A percentile compares a stretch with the other conserved stretches of the same genome.
Conservation (phyloP, 108 stramenopile genomes). For the Seminavis robusta region DNA sequence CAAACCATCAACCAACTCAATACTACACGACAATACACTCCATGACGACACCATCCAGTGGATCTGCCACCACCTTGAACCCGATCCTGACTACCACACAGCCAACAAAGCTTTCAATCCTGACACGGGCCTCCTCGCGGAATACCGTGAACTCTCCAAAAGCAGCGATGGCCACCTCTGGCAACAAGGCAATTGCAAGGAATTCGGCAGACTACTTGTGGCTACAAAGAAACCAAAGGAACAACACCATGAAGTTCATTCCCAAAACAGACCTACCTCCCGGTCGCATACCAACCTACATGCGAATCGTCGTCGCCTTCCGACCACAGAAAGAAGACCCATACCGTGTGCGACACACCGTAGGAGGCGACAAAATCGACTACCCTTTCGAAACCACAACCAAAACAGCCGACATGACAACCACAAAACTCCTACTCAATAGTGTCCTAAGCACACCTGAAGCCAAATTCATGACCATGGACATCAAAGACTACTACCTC, state of each 20-base stretch:
- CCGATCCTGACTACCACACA: slow-evolving; percentile 10
- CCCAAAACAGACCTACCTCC: neutral
- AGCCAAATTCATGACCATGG: slow-evolving; percentile 31
- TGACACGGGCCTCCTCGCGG: slow-evolving; percentile 9
- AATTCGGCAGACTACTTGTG: slow-evolving; percentile 36
- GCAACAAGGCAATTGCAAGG: slow-evolving; percentile 11
- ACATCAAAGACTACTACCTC: slow-evolving; percentile 43
- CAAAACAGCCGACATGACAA: slow-evolving; percentile 30
- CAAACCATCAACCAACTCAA: too few species aligned
- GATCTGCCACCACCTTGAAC: too few species aligned
- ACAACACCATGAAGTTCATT: slow-evolving; percentile 41
- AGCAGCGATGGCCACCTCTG: slow-evolving; percentile 6
- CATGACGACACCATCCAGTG: too few species aligned
- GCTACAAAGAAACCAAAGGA: slow-evolving; percentile 13
- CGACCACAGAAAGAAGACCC: slow-evolving; percentile 24
- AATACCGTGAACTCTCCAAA: slow-evolving; percentile 22
- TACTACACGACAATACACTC: too few species aligned
- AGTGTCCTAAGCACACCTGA: slow-evolving; percentile 24
- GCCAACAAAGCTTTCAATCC: slow-evolving; percentile 22
- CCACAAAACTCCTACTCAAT: slow-evolving; percentile 40
- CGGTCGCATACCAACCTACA: slow-evolving; percentile 11
- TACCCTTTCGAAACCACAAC: slow-evolving; percentile 24
- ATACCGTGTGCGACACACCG: slow-evolving; percentile 10
- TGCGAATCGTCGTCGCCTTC: slow-evolving; percentile 8
- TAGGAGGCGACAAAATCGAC: slow-evolving; percentile 31